phyloP scores from a whole-genome alignment of 208 protist species.

The Trypanosoma brucei region DNA sequence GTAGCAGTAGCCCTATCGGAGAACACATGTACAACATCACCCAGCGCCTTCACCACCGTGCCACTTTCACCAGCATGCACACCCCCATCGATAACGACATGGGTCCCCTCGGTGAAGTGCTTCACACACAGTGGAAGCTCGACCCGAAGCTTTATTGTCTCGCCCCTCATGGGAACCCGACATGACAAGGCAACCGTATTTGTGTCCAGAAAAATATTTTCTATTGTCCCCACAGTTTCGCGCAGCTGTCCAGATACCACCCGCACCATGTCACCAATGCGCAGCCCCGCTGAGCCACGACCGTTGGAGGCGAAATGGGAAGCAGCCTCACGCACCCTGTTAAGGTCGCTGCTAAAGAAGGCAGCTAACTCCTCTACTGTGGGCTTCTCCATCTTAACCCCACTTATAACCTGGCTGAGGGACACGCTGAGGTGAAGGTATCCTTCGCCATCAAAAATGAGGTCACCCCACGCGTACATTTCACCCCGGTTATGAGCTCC shows the following conservation, averaged over 20 bases:
- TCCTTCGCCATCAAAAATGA: slow-evolving; percentile 82
- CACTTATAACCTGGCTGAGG: slow-evolving; percentile 57
- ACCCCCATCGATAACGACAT: slow-evolving; percentile 81
- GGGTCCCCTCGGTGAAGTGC: slow-evolving; percentile 78
- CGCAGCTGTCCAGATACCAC: slow-evolving; percentile 73
- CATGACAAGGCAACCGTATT: slow-evolving; percentile 66
- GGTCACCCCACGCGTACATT: slow-evolving; percentile 75
- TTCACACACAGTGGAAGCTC: slow-evolving; percentile 77
- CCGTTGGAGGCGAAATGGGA: slow-evolving; percentile 13
- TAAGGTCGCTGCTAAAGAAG: slow-evolving; percentile 85
- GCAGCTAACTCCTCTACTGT: slow-evolving; percentile 76
- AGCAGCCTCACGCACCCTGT: slow-evolving; percentile 64
- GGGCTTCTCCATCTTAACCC: slow-evolving; percentile 63
- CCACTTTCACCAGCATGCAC: slow-evolving; percentile 78
- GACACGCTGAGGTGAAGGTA: slow-evolving; percentile 82
- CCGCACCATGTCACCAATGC: slow-evolving; percentile 74
- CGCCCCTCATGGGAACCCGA: slow-evolving; percentile 37
- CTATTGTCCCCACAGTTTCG: slow-evolving; percentile 64
- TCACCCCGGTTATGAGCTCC: slow-evolving; percentile 52
- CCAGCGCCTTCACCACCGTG: slow-evolving; percentile 77
- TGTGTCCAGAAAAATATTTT: slow-evolving; percentile 70
- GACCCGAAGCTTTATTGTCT: slow-evolving; percentile 69
- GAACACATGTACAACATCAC: slow-evolving; percentile 75
- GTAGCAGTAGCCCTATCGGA: slow-evolving; percentile 51
- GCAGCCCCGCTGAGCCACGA: slow-evolving; percentile 16